phyloP scores from a whole-genome alignment of 176 grass and related monocot genomes.

The Pontederia crassipes region DNA sequence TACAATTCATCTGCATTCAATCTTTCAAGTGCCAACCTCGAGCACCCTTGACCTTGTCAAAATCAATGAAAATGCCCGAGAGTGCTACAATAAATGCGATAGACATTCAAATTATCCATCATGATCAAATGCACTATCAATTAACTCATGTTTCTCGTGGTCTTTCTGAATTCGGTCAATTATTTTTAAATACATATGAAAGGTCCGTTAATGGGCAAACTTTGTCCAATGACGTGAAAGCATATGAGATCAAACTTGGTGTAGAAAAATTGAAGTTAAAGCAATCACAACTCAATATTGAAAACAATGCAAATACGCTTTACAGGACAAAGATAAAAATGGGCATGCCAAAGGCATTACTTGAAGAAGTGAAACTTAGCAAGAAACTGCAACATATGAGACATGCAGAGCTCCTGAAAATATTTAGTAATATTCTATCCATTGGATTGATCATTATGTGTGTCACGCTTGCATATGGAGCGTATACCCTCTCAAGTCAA shows the following conservation, averaged over 20 bases:
- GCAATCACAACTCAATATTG: conserved; percentile 54
- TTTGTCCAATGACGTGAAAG: conserved; percentile 81
- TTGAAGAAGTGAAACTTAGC: conserved; percentile 60
- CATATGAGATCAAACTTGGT: conserved; percentile 59
- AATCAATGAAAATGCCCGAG: conserved; percentile 19
- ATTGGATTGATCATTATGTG: conserved; percentile 83
- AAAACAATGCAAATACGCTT: conserved; percentile 47
- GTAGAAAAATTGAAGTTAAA: conserved; percentile 76
- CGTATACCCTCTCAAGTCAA: too few relatives aligned
- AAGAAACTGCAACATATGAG: conserved; percentile 58
- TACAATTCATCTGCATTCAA: too few relatives aligned
- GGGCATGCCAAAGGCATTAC: conserved; percentile 76
- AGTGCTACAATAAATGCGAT: conserved; percentile 1
- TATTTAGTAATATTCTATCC: conserved; percentile 53
- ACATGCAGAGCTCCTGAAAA: conserved; percentile 24
- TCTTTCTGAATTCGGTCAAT: conserved; percentile 22
- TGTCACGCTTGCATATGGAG: too few relatives aligned
- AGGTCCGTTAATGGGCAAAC: conserved; percentile 67
- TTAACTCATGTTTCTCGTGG: conserved; percentile 21
- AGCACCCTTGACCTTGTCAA: neutral
- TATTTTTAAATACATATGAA: conserved; percentile 47
- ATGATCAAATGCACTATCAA: conserved; percentile 31
- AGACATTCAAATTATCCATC: conserved; percentile 25
- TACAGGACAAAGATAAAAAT: conserved; percentile 65
- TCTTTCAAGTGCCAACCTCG: conserved; percentile 5